A percentile compares a stretch with the other conserved stretches of the same genome.
phyloP scores from a whole-genome alignment of 2,329 filamentous ascomycete species.

The Trichoderma sp. region DNA sequence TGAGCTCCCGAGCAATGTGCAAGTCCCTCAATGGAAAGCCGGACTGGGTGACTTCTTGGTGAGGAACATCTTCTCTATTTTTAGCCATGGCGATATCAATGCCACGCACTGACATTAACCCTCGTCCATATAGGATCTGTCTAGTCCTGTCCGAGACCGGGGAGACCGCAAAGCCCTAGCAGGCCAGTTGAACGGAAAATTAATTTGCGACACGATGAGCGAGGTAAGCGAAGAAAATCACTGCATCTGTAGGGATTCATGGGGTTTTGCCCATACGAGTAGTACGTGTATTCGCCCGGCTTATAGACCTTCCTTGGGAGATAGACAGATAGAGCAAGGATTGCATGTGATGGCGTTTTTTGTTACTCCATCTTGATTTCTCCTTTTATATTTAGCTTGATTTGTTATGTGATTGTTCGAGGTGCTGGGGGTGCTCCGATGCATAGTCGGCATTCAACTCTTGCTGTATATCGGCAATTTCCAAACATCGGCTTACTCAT shows the following conservation, averaged over 20 bases:
- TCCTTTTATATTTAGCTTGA: not conserved
- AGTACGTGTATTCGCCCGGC: not conserved
- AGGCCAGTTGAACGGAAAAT: not conserved
- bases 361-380: not conserved
- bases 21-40: constrained; percentile 59
- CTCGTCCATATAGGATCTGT: not conserved
- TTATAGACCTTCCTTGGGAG: not conserved
- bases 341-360: not conserved
- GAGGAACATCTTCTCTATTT: constrained; percentile 32
- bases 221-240: not conserved
- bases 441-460: not conserved
- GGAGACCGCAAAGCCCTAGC: not conserved
- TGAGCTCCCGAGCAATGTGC: constrained; percentile 62
- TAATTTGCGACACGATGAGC: not conserved
- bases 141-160: not conserved
- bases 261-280: not conserved
- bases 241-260: not conserved
- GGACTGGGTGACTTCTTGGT: constrained; percentile 63
- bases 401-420: not conserved
- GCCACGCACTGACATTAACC: not conserved
- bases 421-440: not conserved
- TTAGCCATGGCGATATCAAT: not conserved
- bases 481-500: not conserved
- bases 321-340: not conserved
- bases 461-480: not conserved